Evolutionary conservation across 1,284 basidiomycete species (phyloP), one percentile per base, ranked within the genome.

Genomic region (Lentinus polychrous): DNA sequence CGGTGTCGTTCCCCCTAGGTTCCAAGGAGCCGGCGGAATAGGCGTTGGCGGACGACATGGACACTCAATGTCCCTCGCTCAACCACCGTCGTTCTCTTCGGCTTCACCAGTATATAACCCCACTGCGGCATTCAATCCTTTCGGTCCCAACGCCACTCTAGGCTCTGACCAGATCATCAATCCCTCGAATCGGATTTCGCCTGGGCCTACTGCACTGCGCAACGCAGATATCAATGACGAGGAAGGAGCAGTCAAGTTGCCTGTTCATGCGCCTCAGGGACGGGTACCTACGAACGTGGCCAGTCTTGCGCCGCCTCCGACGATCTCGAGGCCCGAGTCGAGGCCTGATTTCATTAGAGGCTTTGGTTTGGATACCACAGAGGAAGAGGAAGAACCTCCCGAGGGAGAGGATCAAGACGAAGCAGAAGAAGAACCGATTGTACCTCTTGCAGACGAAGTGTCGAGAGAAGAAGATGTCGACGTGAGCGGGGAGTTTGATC

Each of bases 291-390:
- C 78, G 41, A 63, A 69, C 37, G 60, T 73, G 38, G 62, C 71
- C 0, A 67, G 72, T 12, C 70, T 81, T 43, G 73, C 70, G 14
- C 73, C 75, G 12, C 75, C 75, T 8, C 54, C 57, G 20, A 58
- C 72, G 14, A 44, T 68, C 61, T 60, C 72, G 65, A 51, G 68
- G 10, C 73, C 76, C 11, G 73, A 76, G 54, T 79, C 73, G 49
- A 73, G 79, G 24, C 81, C 84, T 3, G 86, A 90, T 62, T 91
- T 89, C 59, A 63, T 67, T 49, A 76, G 82, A 53, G 86, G 87
- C 2, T 91, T 90, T 63, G 86, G 87, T 2, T 59, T 90, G 42
- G 85, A 90, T 55, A 79, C 82, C 49, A 82, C 85, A 3, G 82
- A 86, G 56, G 86, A 88, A 58, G 79, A 75, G 40, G 66, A 67